Conservation (phyloP, 768 basidiomycete genomes). For the Pleurotus sapidus region DNA sequence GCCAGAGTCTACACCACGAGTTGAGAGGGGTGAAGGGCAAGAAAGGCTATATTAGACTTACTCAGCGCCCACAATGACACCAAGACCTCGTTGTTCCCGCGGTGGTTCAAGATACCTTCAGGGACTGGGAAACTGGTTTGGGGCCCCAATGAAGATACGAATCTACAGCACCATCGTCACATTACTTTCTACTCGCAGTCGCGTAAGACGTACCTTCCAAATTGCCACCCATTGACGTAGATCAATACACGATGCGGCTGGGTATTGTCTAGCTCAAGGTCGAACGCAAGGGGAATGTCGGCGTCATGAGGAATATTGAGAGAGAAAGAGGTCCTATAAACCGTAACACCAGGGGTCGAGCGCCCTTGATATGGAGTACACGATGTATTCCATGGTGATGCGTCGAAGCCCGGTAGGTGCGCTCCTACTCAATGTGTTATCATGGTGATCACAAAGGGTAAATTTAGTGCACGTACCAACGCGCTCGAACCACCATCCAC, state of each 20-base stretch:
- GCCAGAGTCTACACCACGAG: conserved; percentile 15
- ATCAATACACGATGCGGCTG: conserved; percentile 62
- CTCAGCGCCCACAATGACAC: conserved; percentile 33
- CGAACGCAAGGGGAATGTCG: conserved; percentile 59
- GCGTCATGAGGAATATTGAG: conserved; percentile 46
- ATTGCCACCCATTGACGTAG: conserved; percentile 74
- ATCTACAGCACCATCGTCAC: conserved; percentile 14
- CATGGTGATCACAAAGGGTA: too few relatives aligned
- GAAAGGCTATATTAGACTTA: conserved; percentile 12
- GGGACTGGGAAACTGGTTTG: conserved; percentile 44
- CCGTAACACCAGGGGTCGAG: conserved; percentile 52
- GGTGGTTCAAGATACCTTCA: conserved; percentile 34
- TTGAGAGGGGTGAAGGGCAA: neutral
- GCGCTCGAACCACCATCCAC: conserved; percentile 54
- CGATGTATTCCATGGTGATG: conserved; percentile 48
- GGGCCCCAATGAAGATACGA: conserved; percentile 37
- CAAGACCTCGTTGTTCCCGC: conserved; percentile 29
- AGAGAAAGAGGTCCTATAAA: conserved; percentile 60
- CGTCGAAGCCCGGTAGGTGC: conserved; percentile 58
- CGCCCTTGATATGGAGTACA: conserved; percentile 45
- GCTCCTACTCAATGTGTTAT: conserved; percentile 31
- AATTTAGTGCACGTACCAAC: conserved; percentile 24
- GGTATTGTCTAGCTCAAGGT: conserved; percentile 44
- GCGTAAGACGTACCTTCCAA: conserved; percentile 49
- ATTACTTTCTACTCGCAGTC: neutral